Percentiles rank a stretch among this genome's conserved stretches.
phyloP scores from a whole-genome alignment of 106 monocot genomes.

The Posidonia australis region DNA sequence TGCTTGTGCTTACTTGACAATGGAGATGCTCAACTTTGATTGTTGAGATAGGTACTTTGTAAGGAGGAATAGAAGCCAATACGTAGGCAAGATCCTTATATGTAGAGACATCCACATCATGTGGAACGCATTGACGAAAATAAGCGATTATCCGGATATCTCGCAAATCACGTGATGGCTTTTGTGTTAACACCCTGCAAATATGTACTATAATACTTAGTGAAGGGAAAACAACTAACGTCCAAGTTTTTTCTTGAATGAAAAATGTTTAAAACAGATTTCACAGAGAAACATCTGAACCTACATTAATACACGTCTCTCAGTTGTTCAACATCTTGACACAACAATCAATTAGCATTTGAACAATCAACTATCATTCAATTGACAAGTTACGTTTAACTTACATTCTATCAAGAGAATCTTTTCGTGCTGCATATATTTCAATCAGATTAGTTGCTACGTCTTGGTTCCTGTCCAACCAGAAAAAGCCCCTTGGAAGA shows the following conservation, averaged over 20 bases:
- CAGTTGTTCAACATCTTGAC: too few species aligned
- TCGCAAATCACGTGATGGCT: conserved; percentile 47
- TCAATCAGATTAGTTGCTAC: conserved; percentile 25
- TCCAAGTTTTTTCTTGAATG: not conserved
- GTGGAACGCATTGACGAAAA: conserved; percentile 64
- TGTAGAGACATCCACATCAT: conserved; percentile 28
- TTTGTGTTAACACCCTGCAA: conserved; percentile 45
- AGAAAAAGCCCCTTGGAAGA: conserved; percentile 68
- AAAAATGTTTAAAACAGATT: not conserved
- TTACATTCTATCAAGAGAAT: conserved; percentile 49
- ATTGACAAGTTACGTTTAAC: conserved; percentile 14
- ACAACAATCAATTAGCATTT: not conserved
- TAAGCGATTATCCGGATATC: conserved; percentile 50
- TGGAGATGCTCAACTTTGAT: conserved; percentile 67
- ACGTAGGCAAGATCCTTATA: conserved; percentile 65
- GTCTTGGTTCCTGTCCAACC: conserved; percentile 38
- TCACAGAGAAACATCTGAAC: too few species aligned
- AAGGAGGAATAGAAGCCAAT: conserved; percentile 79
- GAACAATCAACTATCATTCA: not conserved
- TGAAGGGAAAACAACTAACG: too few species aligned
- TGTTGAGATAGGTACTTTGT: conserved; percentile 61
- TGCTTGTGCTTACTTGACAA: conserved; percentile 36
- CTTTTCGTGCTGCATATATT: conserved; percentile 25
- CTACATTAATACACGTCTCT: too few species aligned
- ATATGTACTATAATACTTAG: not conserved